A percentile compares a stretch with the other conserved stretches of the same genome.
These are phyloP conservation scores for Cercospora zeae-maydis DNA, from an alignment of 2,329 filamentous ascomycete genomes.

Conservation along the genomic window DNA sequence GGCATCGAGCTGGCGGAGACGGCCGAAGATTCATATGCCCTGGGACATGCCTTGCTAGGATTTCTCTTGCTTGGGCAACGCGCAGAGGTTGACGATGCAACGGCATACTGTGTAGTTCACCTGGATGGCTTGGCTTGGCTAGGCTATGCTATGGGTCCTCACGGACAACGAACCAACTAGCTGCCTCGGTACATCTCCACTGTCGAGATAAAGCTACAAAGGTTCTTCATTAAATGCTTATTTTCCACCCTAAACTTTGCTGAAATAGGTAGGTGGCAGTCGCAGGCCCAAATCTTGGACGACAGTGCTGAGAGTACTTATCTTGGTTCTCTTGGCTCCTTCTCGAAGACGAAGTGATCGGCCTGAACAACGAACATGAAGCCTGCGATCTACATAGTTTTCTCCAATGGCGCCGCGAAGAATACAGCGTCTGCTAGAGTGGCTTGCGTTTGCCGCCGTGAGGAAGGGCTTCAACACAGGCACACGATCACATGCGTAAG, in stretches of 20 bases:
- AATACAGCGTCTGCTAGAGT: background rate
- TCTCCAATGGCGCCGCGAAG: background rate
- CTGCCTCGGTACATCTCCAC: background rate
- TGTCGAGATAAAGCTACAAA: background rate
- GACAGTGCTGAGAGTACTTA: background rate
- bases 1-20: background rate
- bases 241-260: background rate
- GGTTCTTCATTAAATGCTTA: background rate
- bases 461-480: background rate
- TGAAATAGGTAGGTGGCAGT: background rate
- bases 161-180: background rate
- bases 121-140: background rate
- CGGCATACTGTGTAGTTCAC: background rate
- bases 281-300: background rate
- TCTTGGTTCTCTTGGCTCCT: conserved; percentile 9
- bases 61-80: no score
- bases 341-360: conserved; percentile 5
- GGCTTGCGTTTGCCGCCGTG: background rate
- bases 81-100: background rate
- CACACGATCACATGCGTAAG: background rate
- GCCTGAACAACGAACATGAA: background rate
- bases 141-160: background rate
- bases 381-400: background rate
- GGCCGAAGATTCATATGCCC: background rate
- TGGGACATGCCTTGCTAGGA: no score